Evolutionary conservation across 345 rosid genomes (phyloP), one percentile per base, ranked within the genome.

Genomic region (Salix koriyanagi): DNA sequence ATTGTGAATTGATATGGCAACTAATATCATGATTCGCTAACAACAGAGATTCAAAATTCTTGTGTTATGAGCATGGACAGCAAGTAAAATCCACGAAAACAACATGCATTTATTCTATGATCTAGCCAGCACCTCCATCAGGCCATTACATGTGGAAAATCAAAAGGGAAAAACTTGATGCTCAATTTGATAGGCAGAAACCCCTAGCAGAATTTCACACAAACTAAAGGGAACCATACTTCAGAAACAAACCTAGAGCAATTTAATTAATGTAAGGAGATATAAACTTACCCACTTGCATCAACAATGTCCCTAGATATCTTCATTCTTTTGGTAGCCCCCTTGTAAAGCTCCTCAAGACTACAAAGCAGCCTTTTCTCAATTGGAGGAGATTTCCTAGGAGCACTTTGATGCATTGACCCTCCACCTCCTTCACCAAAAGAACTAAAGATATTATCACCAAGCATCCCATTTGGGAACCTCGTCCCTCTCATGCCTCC

Each of bases 301-400:
- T 80, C 83, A 46, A 58, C 69, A 14, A 80, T 67, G 9, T 46
- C 79, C 58, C 79, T 72, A 76, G 83, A 80, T 10, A 80, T 76
- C 70, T 80, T 76, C 83, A 80, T 66, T 65, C 72, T 80, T 61
- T 44, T 80, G 10, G 79, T 71, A 26, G 83, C 58, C 37, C 79
- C 83, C 39, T 76, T 72, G 9, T 71, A 80, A 19, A 80, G 79
- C n/a, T 80, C 83, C 42, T 76, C 83, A 34, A 80, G 76, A 60
- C 79, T 80, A 58, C 83, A 80, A 18, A 66, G 70, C 54, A 80
- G 46, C 32, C 37, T 80, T 8, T 60, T 72, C 76, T 80, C 83
- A 32, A 80, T 76, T 30, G 76, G 54, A 36, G 76, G 32, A 71
- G 76, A 74, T 71, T 75, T 80, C 26, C 77, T 80, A 42, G 76